A percentile compares a stretch with the other conserved stretches of the same genome.
Conservation (phyloP, 2,329 filamentous ascomycete species). For the Fusarium tuaranense region DNA sequence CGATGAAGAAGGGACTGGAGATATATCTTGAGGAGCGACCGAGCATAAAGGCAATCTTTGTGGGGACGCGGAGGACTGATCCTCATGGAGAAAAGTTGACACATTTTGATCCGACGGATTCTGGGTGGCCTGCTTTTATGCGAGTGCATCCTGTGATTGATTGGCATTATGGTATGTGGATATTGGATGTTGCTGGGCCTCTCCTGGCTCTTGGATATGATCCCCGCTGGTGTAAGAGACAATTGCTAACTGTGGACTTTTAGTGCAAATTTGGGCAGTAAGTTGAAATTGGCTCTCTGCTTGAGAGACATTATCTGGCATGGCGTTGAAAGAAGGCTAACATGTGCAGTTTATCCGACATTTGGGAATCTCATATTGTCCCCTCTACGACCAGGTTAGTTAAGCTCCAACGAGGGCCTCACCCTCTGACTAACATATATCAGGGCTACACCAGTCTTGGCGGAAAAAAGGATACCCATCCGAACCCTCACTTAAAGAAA, state of each 20-base stretch:
- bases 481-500: conserved; percentile 72
- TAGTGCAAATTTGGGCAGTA: conserved; percentile 90
- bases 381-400: conserved; percentile 76
- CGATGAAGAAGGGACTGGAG: conserved; percentile 85
- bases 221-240: background rate
- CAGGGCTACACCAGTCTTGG: conserved; percentile 91
- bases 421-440: background rate
- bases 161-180: conserved; percentile 75
- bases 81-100: conserved; percentile 85
- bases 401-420: background rate
- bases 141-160: conserved; percentile 95
- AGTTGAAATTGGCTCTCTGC: conserved; percentile 52
- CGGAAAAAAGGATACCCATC: conserved; percentile 87
- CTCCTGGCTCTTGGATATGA: background rate
- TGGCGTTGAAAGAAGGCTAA: conserved; percentile 18
- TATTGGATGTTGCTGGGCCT: background rate
- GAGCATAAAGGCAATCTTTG: conserved; percentile 69
- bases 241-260: background rate
- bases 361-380: conserved; percentile 85
- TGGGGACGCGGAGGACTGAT: conserved; percentile 86
- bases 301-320: background rate
- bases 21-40: conserved; percentile 77
- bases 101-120: conserved; percentile 89
- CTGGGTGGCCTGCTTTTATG: conserved; percentile 92
- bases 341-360: conserved; percentile 77